Conservation (phyloP, 345 rosid genomes). For the Camelina sativa region DNA sequence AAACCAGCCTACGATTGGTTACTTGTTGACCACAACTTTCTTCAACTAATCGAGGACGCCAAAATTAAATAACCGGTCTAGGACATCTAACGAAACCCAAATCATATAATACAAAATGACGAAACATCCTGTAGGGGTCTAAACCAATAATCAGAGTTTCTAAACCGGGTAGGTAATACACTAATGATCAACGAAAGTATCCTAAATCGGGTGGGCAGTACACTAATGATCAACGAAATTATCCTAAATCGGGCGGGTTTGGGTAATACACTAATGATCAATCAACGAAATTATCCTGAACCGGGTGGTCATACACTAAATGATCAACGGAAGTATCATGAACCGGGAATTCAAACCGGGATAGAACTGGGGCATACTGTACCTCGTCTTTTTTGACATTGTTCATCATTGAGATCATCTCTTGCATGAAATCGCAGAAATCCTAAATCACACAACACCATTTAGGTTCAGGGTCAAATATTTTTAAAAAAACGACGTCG, state of each 20-base stretch:
- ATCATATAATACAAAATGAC: background rate
- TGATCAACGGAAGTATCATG: too few species aligned
- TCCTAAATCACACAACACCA: slow-evolving; percentile 50
- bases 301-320: slow-evolving; percentile 3
- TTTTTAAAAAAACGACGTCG: slow-evolving; percentile 9
- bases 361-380: background rate
- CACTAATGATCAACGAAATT: too few species aligned
- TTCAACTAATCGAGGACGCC: background rate
- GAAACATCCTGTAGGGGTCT: background rate
- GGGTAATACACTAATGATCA: background rate
- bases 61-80: background rate
- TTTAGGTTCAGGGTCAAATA: background rate
- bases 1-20: too few species aligned
- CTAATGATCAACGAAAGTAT: too few species aligned
- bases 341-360: background rate
- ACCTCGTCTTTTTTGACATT: slow-evolving; percentile 85
- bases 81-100: background rate
- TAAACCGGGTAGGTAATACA: slow-evolving; percentile 7
- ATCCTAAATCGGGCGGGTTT: too few species aligned
- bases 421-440: slow-evolving; percentile 86
- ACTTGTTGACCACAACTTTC: background rate
- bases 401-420: slow-evolving; percentile 92
- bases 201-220: too few species aligned
- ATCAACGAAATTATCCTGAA: too few species aligned
- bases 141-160: background rate